Evolutionary conservation across 2,329 filamentous ascomycete species (phyloP).

Genomic region (Xylariaceae sp.): DNA sequence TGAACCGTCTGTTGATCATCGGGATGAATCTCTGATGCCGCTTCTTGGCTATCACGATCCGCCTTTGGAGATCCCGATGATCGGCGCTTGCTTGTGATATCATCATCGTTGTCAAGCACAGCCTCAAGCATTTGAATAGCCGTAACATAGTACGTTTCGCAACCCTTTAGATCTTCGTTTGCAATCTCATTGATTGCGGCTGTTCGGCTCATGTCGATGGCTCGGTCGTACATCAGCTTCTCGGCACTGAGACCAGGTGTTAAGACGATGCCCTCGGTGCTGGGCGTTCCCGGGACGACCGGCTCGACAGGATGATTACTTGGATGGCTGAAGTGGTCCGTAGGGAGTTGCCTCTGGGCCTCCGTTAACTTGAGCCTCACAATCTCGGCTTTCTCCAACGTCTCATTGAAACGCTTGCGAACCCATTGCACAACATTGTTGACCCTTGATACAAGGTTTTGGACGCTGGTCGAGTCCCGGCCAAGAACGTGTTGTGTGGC

Average conservation of each 20-base stretch:
- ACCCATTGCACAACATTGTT: slow-evolving; percentile 96
- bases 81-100: slow-evolving; percentile 39
- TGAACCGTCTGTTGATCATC: slow-evolving; percentile 70
- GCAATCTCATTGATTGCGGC: slow-evolving; percentile 95
- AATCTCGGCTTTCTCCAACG: slow-evolving; percentile 90
- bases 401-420: slow-evolving; percentile 89
- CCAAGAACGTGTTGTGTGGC: slow-evolving; percentile 38
- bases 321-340: slow-evolving; percentile 81
- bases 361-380: slow-evolving; percentile 84
- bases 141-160: slow-evolving; percentile 88
- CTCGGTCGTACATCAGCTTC: slow-evolving; percentile 96
- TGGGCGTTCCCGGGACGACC: slow-evolving; percentile 53
- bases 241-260: slow-evolving; percentile 89
- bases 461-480: slow-evolving; percentile 39
- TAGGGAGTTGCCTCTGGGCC: slow-evolving; percentile 75
- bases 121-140: slow-evolving; percentile 94
- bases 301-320: slow-evolving; percentile 64
- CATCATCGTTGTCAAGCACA: slow-evolving; percentile 78
- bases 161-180: slow-evolving; percentile 78
- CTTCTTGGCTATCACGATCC: slow-evolving; percentile 40
- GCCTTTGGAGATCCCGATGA: slow-evolving; percentile 38
- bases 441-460: slow-evolving; percentile 62
- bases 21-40: slow-evolving; percentile 50
- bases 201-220: slow-evolving; percentile 90
- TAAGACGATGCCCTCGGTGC: slow-evolving; percentile 73